phyloP scores from a whole-genome alignment of 2,329 filamentous ascomycete species.

The Emericellopsis cladophorae region DNA sequence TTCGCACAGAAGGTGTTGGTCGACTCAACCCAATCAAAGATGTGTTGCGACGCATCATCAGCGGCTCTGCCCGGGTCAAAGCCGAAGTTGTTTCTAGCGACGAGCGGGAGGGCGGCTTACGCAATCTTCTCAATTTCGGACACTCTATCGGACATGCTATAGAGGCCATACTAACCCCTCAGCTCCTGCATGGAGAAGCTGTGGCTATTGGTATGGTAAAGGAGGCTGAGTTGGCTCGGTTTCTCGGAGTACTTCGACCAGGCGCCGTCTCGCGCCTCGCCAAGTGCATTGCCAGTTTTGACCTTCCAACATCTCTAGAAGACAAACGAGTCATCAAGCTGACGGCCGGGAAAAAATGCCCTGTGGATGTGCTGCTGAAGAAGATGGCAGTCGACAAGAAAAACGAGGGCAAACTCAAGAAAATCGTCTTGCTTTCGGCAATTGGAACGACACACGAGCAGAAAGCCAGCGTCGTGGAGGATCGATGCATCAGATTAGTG shows the following conservation, averaged over 20 bases:
- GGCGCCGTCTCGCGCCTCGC: slow-evolving; percentile 79
- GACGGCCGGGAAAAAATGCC: slow-evolving; percentile 77
- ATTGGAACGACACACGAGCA: slow-evolving; percentile 83
- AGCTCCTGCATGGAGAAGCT: slow-evolving; percentile 89
- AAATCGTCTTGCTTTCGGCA: slow-evolving; percentile 81
- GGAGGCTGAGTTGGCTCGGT: slow-evolving; percentile 85
- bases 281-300: slow-evolving; percentile 93
- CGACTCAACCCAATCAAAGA: slow-evolving; percentile 60
- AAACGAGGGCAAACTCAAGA: slow-evolving; percentile 91
- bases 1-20: slow-evolving; percentile 23
- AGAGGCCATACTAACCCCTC: slow-evolving; percentile 88
- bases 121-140: slow-evolving; percentile 93
- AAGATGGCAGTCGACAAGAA: slow-evolving; percentile 99
- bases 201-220: slow-evolving; percentile 98
- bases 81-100: slow-evolving; percentile 89
- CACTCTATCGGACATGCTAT: slow-evolving; percentile 97
- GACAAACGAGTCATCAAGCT: slow-evolving; percentile 74
- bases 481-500: slow-evolving; percentile 69
- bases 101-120: slow-evolving; percentile 84
- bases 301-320: slow-evolving; percentile 70
- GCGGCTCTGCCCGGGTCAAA: slow-evolving; percentile 87
- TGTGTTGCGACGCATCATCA: slow-evolving; percentile 65
- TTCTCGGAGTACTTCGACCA: slow-evolving; percentile 73
- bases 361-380: slow-evolving; percentile 70
- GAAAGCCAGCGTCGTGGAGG: slow-evolving; percentile 79